Base-by-base conservation (phyloP, 371 early-diverging fungal species). In the Mycotypha africana region DNA sequence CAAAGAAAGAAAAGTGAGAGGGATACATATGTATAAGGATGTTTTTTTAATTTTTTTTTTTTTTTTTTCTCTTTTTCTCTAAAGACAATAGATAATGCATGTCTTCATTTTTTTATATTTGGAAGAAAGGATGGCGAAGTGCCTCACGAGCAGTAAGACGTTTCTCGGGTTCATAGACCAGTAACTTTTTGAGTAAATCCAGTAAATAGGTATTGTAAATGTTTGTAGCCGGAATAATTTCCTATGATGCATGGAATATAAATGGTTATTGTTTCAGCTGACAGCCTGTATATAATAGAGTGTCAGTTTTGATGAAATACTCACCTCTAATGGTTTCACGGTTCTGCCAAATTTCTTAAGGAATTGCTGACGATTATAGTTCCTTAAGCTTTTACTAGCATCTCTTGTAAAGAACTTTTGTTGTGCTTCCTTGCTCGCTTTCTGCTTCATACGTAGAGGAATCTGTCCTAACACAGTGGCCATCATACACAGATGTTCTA, bases 121-220 rank as follows among this genome's bases (percentile, higher is more conserved):
- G n/a, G n/a, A 96, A 93, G 46, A 90, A 95, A 16, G 86, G 82
- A 56, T 92, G 91, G 4, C 76, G 64, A 24, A 97, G 65, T 0
- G 91, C 89, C 45, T 90, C 84, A 26, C 84, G 73, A 0, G 95
- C 95, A 3, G 91, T 79, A 32, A 93, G 89, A 21, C 97, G 63
- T 45, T 84, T 65, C 14, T 56, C 64, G 0, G 98, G 98, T 66
- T 97, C 91, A 62, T 90, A 92, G 0, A 83, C 78, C 6, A 99
- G 68, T 74, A 99, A 64, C 34, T 76, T 68, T 5, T 66, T 50
- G 45, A 98, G 57, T 41, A 98, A 58, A 51, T 91, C 89, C 12
- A 86, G 49, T 20, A 73, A 58, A 12, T 60, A 47, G 7, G 20
- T n/a, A n/a, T n/a, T n/a, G n/a, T n/a, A n/a, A n/a, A n/a, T n/a